phyloP scores from a whole-genome alignment of 176 grass and related monocot species.

The Aegilops bicornis region DNA sequence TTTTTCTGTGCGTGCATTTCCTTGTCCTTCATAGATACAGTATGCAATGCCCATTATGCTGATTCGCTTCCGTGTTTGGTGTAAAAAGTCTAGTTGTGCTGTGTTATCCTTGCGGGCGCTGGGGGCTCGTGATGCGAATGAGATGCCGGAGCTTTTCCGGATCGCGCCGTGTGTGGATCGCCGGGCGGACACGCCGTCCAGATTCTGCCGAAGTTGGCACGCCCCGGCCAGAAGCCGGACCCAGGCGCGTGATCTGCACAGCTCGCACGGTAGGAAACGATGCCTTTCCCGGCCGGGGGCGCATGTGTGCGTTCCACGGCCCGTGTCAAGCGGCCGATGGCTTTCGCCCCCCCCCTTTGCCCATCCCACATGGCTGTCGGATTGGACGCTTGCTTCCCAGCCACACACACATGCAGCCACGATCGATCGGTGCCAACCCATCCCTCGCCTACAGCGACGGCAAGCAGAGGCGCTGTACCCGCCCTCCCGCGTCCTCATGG shows the following conservation, averaged over 20 bases:
- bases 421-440: neutral
- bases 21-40: too few species aligned
- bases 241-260: neutral
- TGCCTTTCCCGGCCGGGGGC: neutral
- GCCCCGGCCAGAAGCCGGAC: neutral
- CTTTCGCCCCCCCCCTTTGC: conserved; percentile 22
- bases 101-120: neutral
- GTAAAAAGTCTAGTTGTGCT: neutral
- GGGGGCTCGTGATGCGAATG: conserved; percentile 13
- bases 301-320: neutral
- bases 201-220: conserved; percentile 27
- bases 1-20: neutral
- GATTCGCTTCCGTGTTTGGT: neutral
- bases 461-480: neutral
- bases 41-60: neutral
- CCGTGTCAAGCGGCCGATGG: neutral
- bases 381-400: neutral
- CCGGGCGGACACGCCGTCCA: conserved; percentile 3
- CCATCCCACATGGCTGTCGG: conserved; percentile 29
- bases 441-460: neutral
- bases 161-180: conserved; percentile 32
- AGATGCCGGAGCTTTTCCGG: conserved; percentile 39
- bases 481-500: neutral
- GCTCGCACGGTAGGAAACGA: neutral
- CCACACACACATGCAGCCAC: neutral